Evolutionary conservation across 2,329 filamentous ascomycete genomes (phyloP).

Genomic region (Teratosphaeria zuluensis): DNA sequence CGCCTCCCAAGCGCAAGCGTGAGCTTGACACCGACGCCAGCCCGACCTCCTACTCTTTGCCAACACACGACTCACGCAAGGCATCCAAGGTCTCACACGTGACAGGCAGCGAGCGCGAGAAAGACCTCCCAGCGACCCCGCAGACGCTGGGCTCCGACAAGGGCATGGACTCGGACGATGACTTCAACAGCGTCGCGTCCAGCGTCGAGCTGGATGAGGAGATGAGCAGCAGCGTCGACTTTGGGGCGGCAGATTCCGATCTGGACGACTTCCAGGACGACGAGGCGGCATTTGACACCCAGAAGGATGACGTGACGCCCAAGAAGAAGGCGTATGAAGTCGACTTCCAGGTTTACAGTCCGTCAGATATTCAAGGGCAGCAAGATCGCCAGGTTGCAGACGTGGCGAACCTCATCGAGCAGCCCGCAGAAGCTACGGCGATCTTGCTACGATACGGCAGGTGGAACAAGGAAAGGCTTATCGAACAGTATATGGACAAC

Average conservation of each 20-base stretch:
- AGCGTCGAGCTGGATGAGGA: conserved; percentile 64
- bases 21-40: conserved; percentile 21
- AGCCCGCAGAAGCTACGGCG: conserved; percentile 79
- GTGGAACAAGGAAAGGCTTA: conserved; percentile 93
- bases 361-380: conserved; percentile 70
- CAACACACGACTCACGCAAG: conserved; percentile 21
- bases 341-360: conserved; percentile 71
- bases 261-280: conserved; percentile 48
- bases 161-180: conserved; percentile 90
- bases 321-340: conserved; percentile 71
- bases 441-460: conserved; percentile 81
- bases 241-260: conserved; percentile 39
- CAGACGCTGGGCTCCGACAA: conserved; percentile 33
- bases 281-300: conserved; percentile 50
- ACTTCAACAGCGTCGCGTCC: conserved; percentile 76
- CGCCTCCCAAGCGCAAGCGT: conserved; percentile 25
- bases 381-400: conserved; percentile 82
- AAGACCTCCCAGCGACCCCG: conserved; percentile 41
- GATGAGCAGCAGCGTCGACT: conserved; percentile 60
- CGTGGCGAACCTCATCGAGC: conserved; percentile 81
- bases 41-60: conserved; percentile 17
- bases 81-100: conserved; percentile 24
- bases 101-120: conserved; percentile 15
- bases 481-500: conserved; percentile 93
- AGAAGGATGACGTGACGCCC: conserved; percentile 64